Percentiles rank a stretch among this genome's conserved stretches.
These are phyloP conservation scores for Carnegiea gigantea DNA, from an alignment of 179 eudicot species.

Conservation along the genomic window DNA sequence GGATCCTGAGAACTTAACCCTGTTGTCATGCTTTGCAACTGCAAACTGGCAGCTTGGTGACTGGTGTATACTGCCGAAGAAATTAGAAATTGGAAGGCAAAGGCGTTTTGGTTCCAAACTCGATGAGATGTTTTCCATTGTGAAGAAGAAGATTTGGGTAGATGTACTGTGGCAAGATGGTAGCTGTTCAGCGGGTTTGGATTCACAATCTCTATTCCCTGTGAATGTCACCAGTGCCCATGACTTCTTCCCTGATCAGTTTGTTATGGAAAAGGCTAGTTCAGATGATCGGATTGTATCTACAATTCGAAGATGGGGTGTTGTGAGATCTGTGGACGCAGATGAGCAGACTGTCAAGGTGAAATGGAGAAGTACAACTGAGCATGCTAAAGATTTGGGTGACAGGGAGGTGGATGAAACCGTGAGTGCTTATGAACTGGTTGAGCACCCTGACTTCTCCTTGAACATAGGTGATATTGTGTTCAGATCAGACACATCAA, in stretches of 20 bases:
- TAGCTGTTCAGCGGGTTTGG: conserved; percentile 54
- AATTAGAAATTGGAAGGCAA: conserved; percentile 24
- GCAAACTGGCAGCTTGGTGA: conserved; percentile 97
- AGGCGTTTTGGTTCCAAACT: conserved; percentile 27
- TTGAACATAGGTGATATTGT: conserved; percentile 74
- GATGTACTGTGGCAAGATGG: conserved; percentile 99
- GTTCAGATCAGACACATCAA: conserved; percentile 37
- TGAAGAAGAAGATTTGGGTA: conserved; percentile 61
- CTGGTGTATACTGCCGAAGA: conserved; percentile 61
- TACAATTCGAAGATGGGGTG: conserved; percentile 60
- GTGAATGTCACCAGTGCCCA: conserved; percentile 63
- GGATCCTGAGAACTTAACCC: conserved; percentile 54
- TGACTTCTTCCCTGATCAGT: conserved; percentile 82
- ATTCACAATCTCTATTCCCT: conserved; percentile 59
- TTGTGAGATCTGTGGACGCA: conserved; percentile 64
- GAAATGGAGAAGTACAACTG: conserved; percentile 44
- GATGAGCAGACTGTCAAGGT: conserved; percentile 75
- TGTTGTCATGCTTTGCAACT: conserved; percentile 58
- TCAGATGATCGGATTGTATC: conserved; percentile 45
- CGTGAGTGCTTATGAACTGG: conserved; percentile 91
- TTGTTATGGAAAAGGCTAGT: conserved; percentile 65
- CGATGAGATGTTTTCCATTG: conserved; percentile 55
- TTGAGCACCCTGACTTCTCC: conserved; percentile 82
- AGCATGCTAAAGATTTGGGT: conserved; percentile 16
- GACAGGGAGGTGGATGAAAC: conserved; percentile 43